Percentiles rank a stretch among this genome's conserved stretches.
Conservation (phyloP, 495 filamentous ascomycete genomes). For the Ascobolus immersus region DNA sequence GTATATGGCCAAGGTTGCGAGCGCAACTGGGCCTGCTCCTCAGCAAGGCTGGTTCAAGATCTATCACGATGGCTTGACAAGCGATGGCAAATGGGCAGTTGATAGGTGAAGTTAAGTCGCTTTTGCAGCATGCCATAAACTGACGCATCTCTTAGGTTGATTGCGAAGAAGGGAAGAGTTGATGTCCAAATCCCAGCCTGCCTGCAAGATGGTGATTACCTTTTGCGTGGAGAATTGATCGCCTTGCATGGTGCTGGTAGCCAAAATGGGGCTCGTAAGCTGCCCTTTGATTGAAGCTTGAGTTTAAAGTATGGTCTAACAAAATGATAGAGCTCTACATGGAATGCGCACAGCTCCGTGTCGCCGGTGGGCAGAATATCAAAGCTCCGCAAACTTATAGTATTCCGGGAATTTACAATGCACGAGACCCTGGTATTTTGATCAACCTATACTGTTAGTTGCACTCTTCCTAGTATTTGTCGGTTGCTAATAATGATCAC, state of each 20-base stretch:
- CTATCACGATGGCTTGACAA: no score
- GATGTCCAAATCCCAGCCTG: conserved; percentile 22
- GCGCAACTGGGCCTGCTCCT: conserved; percentile 8
- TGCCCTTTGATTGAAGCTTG: no score
- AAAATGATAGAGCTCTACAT: no score
- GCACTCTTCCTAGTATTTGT: no score
- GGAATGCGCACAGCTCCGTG: conserved; percentile 14
- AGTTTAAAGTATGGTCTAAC: no score
- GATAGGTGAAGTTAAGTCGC: no score
- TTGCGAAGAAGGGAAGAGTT: conserved; percentile 21
- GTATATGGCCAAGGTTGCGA: conserved; percentile 12
- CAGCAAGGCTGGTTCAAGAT: conserved; percentile 10
- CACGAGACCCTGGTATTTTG: conserved; percentile 14
- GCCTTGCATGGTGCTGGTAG: no score
- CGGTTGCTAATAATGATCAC: no score
- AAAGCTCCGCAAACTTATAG: conserved; percentile 18
- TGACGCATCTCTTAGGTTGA: no score
- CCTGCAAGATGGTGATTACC: conserved; percentile 22
- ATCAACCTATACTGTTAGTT: conserved; percentile 26
- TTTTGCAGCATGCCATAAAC: no score
- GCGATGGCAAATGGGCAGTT: no score
- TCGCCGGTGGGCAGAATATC: conserved; percentile 18
- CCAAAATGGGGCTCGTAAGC: no score
- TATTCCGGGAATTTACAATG: conserved; percentile 23
- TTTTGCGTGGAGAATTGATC: conserved; percentile 29